A percentile compares a stretch with the other conserved stretches of the same genome.
Conservation (phyloP, 2,329 filamentous ascomycete genomes). For the Scopulariopsis brevicaulis region DNA sequence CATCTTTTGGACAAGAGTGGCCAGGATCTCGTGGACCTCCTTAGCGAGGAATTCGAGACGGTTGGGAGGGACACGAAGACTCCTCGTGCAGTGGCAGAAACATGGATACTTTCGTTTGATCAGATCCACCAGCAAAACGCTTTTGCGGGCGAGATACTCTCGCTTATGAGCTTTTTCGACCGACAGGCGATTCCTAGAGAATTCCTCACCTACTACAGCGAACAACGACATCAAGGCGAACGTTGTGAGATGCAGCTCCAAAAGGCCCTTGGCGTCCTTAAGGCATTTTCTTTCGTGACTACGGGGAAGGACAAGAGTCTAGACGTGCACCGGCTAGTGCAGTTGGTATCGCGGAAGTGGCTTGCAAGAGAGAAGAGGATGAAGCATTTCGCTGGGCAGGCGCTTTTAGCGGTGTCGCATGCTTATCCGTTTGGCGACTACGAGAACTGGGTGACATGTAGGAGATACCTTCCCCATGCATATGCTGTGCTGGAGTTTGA, state of each 20-base stretch:
- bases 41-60: constrained; percentile 19
- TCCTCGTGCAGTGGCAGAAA: constrained; percentile 15
- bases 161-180: constrained; percentile 18
- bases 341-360: constrained; percentile 15
- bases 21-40: constrained; percentile 8
- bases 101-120: constrained; percentile 12
- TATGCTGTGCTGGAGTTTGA: constrained; percentile 9
- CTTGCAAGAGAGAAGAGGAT: constrained; percentile 7
- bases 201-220: constrained; percentile 9
- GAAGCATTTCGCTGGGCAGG: constrained; percentile 8
- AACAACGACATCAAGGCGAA: constrained; percentile 2
- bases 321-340: constrained; percentile 14
- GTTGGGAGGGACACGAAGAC: constrained; percentile 15
- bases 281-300: constrained; percentile 14
- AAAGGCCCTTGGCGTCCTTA: constrained; percentile 13
- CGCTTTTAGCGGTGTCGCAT: constrained; percentile 10
- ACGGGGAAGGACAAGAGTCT: constrained; percentile 9
- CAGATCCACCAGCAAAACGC: constrained; percentile 17
- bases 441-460: constrained; percentile 9
- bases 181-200: constrained; percentile 15
- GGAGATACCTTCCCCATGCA: constrained; percentile 14
- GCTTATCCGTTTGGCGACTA: constrained; percentile 11
- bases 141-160: constrained; percentile 16
- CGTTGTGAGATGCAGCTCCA: background rate
- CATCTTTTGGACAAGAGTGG: constrained; percentile 14